Conservation (phyloP, 805 yeast genomes). For the Yamadazyma sp. region DNA sequence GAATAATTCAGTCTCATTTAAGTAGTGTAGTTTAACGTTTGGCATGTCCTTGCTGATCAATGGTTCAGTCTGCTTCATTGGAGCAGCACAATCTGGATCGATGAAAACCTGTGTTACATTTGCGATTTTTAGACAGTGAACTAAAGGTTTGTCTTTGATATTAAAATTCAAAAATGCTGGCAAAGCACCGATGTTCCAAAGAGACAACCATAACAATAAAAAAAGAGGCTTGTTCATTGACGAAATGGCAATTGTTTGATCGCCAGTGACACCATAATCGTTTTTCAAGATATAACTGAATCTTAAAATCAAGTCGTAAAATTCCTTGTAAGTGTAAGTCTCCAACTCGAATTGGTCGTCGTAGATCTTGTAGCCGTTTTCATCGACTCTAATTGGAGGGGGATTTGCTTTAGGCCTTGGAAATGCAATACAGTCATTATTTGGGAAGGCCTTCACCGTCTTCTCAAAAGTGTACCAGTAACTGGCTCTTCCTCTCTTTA, state of each 20-base stretch:
- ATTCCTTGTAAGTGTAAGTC: conserved; percentile 63
- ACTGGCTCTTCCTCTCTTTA: conserved; percentile 46
- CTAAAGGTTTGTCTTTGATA: conserved; percentile 66
- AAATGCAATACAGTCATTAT: conserved; percentile 62
- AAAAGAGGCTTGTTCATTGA: conserved; percentile 83
- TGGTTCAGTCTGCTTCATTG: conserved; percentile 50
- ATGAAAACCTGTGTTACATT: conserved; percentile 62
- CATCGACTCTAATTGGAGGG: conserved; percentile 24
- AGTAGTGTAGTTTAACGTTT: conserved; percentile 41
- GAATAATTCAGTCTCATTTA: conserved; percentile 52
- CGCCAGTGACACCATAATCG: conserved; percentile 62
- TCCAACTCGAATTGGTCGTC: conserved; percentile 64
- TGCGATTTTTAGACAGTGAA: conserved; percentile 78
- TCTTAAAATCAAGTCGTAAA: conserved; percentile 63
- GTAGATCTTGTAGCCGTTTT: conserved; percentile 38
- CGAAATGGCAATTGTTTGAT: conserved; percentile 71
- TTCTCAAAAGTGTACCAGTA: conserved; percentile 71
- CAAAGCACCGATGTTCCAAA: conserved; percentile 88
- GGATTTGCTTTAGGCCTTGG: conserved; percentile 45
- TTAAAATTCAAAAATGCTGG: conserved; percentile 89
- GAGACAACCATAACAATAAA: conserved; percentile 75
- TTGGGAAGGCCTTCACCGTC: conserved; percentile 48
- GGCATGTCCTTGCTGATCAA: conserved; percentile 39
- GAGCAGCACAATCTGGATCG: conserved; percentile 65
- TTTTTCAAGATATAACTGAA: conserved; percentile 63